Evolutionary conservation across 164 flowering plant species (phyloP), one percentile per base, ranked within the genome.

Genomic region (Houttuynia cordata): DNA sequence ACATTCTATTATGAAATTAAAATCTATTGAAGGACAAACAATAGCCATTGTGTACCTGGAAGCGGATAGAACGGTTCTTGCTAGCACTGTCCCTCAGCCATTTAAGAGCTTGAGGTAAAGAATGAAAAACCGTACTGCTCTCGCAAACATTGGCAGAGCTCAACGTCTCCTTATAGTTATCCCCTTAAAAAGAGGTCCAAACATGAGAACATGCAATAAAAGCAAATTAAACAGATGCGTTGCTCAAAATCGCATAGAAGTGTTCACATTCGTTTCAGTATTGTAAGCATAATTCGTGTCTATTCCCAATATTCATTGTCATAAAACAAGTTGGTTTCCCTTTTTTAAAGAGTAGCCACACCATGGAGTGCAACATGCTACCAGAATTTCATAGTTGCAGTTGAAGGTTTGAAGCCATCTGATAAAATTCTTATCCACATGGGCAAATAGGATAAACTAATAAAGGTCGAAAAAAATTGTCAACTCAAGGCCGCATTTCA

Each of bases 101-200:
- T 68, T 86, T 85, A 37, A 89, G 79, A 51, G 96, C 96, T 52
- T 72, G 60, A 10, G 93, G 90, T 13, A 92, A 86, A 50, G 96
- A 82, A 60, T 87, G 67, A 67, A 89, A 85, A 42, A 92, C 86
- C 14, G 70, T 57, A 63, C 89, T 82, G 64, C 73, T 76, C 68
- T 79, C 80, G 67, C 71, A 76, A 17, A 9, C 34, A 58, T 61
- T 76, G 45, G 37, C 73, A 25, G 57, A 57, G 61, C 62, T 66
- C 30, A 42, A 45, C 19, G 68, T 67, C 57, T 76, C 82, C 0
- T 67, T 14, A 57, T 72, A 76, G 41, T 73, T 77, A 53, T 62
- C 71, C 18, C 69, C 52, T 56, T 80, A 82, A 58, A 57, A 34
- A 34, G 55, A 62, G 49, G 67, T 30, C 6, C 37, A 39, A 70